Evolutionary conservation across 768 basidiomycete species (phyloP).

Genomic region (Boletus subcaerulescens): DNA sequence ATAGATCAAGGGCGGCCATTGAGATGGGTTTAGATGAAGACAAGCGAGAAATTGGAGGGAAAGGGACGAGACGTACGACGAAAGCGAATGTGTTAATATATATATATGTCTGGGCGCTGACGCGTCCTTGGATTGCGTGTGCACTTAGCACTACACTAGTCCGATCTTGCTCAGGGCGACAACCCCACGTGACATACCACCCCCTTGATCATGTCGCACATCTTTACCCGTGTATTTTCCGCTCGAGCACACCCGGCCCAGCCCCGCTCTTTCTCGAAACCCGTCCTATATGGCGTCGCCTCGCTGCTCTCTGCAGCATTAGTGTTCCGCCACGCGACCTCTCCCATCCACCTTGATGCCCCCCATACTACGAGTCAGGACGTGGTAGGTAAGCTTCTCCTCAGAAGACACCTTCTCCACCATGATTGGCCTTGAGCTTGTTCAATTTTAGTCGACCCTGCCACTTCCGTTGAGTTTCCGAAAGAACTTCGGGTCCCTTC

Average conservation of each 20-base stretch:
- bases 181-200: constrained; percentile 12
- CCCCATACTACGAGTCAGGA: constrained; percentile 21
- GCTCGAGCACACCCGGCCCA: neutral
- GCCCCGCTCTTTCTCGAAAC: constrained; percentile 14
- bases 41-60: constrained; percentile 9
- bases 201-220: constrained; percentile 8
- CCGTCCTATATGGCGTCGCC: constrained; percentile 33
- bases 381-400: constrained; percentile 20
- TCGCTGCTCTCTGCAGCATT: constrained; percentile 32
- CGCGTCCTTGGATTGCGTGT: constrained; percentile 27
- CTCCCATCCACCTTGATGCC: constrained; percentile 46
- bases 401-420: no score
- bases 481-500: constrained; percentile 61
- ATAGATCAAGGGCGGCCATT: constrained; percentile 24
- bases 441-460: constrained; percentile 57
- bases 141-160: no score
- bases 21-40: constrained; percentile 20
- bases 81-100: constrained; percentile 9
- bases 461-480: constrained; percentile 73
- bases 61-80: constrained; percentile 27
- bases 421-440: neutral
- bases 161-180: neutral
- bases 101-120: constrained; percentile 21
- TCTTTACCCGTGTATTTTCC: neutral
- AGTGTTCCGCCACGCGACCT: constrained; percentile 21